Base-by-base conservation (phyloP, 495 filamentous ascomycete genomes). In the Lasiosphaeria miniovina region DNA sequence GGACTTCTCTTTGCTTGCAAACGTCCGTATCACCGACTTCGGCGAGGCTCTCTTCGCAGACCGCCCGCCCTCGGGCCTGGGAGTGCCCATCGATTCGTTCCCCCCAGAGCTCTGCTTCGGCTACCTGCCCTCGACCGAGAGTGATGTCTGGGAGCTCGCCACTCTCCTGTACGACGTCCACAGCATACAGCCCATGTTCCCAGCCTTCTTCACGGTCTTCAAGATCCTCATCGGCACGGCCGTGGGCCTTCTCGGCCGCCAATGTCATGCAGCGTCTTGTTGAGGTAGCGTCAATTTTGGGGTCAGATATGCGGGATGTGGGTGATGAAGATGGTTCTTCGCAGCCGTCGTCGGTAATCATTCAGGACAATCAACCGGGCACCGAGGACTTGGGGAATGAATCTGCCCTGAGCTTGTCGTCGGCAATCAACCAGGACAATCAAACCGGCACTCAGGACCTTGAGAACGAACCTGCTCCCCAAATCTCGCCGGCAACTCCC, bases 71-170 rank as follows among this genome's bases (percentile, higher is more conserved):
- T 14, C 31, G 15, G 10, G 33, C 0, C 43, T 49, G 10, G 35
- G 24, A 6, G 7, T 33, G n/a, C 45, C 55, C 0, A 31, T 31
- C 15, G 0, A 4, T 3, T 11, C 38, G 14, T 32, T 57, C 11
- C 33, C 34, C 7, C 33, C 45, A 2, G 55, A 57, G 15, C 14
- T 57, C 41, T 43, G 43, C 6, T 56, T 56, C 32, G 54, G 54
- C 14, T 17, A 35, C 33, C 38, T 24, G 8, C 4, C 53, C 6
- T 56, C 54, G 12, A 0, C n/a, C 41, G 46, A 48, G 14, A 36
- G 14, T 35, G 55, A 57, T 36, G n/a, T 57, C 15, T 57, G 55
- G 46, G 33, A 57, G 43, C 55, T 57, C 8, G 46, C 35, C 36
- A 6, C 6, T 11, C 6, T 40, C 36, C 36, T 40, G 36, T 40